These are phyloP conservation scores for Glonium stellatum DNA, from an alignment of 495 filamentous ascomycete species.

Conservation along the genomic window DNA sequence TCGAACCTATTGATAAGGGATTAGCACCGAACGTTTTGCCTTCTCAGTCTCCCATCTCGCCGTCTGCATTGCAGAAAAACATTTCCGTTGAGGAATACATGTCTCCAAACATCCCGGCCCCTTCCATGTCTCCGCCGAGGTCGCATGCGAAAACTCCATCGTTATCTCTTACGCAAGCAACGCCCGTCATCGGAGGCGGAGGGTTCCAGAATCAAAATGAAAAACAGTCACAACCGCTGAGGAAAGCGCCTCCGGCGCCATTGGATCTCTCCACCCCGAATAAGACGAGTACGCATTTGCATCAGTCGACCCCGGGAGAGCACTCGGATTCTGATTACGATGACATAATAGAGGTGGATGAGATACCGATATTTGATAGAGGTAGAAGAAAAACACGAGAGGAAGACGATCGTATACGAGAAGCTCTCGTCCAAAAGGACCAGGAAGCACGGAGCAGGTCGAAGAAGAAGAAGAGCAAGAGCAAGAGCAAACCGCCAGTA, in stretches of 20 bases:
- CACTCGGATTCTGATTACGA: slow-evolving; percentile 81
- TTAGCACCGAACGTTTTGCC: slow-evolving; percentile 14
- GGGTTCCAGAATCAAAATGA: slow-evolving; percentile 21
- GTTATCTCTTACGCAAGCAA: slow-evolving; percentile 30
- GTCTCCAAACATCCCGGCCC: not conserved
- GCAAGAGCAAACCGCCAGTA: slow-evolving; percentile 24
- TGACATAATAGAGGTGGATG: slow-evolving; percentile 61
- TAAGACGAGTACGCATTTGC: slow-evolving; percentile 38
- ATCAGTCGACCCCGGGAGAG: slow-evolving; percentile 47
- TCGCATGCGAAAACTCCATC: slow-evolving; percentile 16
- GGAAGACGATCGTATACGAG: slow-evolving; percentile 77
- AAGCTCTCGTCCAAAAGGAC: slow-evolving; percentile 56
- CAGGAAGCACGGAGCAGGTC: slow-evolving; percentile 57
- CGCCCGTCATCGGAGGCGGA: slow-evolving; percentile 26
- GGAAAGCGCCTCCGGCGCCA: slow-evolving; percentile 80
- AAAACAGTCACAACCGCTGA: slow-evolving; percentile 24
- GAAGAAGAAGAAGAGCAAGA: slow-evolving; percentile 51
- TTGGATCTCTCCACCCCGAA: slow-evolving; percentile 55
- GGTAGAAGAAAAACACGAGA: slow-evolving; percentile 82
- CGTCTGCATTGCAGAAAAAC: not conserved
- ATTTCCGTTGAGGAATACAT: not conserved
- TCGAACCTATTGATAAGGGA: slow-evolving; percentile 8
- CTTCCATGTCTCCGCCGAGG: not conserved
- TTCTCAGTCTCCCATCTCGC: slow-evolving; percentile 1
- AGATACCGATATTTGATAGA: slow-evolving; percentile 52